Percentiles rank a stretch among this genome's conserved stretches.
Evolutionary conservation across 2,329 filamentous ascomycete genomes (phyloP).

Genomic region (Scedosporium apiospermum): DNA sequence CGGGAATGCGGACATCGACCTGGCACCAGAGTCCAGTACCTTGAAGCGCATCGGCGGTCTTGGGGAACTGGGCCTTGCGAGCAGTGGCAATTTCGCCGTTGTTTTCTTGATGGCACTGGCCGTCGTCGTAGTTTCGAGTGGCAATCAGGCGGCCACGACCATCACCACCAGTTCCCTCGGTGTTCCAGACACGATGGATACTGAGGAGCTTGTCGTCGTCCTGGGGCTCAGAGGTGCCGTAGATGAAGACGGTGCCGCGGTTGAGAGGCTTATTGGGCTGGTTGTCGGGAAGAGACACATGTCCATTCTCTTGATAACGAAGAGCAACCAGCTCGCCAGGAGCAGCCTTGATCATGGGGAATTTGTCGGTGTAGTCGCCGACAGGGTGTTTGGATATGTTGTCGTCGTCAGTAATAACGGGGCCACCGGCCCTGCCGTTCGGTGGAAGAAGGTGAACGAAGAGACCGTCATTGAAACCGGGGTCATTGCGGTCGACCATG

Average conservation of each 20-base stretch:
- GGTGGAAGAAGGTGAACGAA: constrained; percentile 56
- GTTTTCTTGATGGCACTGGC: constrained; percentile 78
- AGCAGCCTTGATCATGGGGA: constrained; percentile 51
- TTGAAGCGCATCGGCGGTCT: constrained; percentile 37
- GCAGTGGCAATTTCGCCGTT: constrained; percentile 42
- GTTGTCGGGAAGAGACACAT: constrained; percentile 52
- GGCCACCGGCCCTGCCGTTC: constrained; percentile 35
- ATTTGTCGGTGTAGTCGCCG: constrained; percentile 45
- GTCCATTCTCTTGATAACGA: constrained; percentile 66
- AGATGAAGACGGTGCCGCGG: constrained; percentile 64
- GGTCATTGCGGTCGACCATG: constrained; percentile 47
- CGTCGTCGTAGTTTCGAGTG: constrained; percentile 78
- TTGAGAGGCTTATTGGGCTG: constrained; percentile 52
- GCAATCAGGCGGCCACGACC: constrained; percentile 66
- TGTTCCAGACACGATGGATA: constrained; percentile 70
- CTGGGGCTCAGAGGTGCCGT: constrained; percentile 56
- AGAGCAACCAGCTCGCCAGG: constrained; percentile 57
- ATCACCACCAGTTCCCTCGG: constrained; percentile 72
- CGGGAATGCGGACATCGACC: constrained; percentile 66
- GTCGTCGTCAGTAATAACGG: constrained; percentile 36
- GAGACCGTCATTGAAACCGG: constrained; percentile 46
- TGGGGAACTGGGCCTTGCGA: constrained; percentile 48
- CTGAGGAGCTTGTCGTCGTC: constrained; percentile 41
- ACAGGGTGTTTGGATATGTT: constrained; percentile 55
- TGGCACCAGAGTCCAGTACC: constrained; percentile 67